These are phyloP conservation scores for Fusarium verticillioides DNA, from an alignment of 2,329 filamentous ascomycete species.

Conservation along the genomic window DNA sequence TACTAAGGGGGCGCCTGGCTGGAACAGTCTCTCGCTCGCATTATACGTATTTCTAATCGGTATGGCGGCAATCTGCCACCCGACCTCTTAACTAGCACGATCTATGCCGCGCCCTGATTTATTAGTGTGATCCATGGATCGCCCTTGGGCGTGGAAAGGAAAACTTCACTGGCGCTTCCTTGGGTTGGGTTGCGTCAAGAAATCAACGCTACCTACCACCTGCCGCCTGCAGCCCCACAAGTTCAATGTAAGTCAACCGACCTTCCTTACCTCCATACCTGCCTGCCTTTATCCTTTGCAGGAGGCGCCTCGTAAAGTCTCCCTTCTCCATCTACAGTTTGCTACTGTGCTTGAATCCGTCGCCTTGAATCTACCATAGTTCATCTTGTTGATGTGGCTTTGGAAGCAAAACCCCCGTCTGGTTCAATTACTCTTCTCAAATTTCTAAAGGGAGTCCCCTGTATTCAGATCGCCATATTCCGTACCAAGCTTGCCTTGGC, in stretches of 20 bases:
- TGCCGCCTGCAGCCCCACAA: slow-evolving; percentile 23
- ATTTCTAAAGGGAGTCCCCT: not conserved
- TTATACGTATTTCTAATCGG: not conserved
- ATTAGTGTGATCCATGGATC: not conserved
- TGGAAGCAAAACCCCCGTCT: not conserved
- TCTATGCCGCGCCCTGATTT: slow-evolving; percentile 4
- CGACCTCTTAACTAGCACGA: slow-evolving; percentile 23
- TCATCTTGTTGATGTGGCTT: not conserved
- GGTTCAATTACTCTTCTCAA: not conserved
- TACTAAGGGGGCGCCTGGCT: not conserved
- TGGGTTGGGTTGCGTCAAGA: not conserved
- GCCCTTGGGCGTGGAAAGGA: not conserved
- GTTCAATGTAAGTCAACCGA: slow-evolving; percentile 3
- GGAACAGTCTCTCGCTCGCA: not conserved
- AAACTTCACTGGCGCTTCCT: not conserved
- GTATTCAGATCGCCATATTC: not conserved
- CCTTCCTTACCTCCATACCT: not conserved
- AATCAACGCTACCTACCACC: not conserved
- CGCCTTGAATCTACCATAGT: not conserved
- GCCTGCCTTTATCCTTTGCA: not conserved
- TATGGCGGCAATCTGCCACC: slow-evolving; percentile 21
- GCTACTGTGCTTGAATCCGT: not conserved
- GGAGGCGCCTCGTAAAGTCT: slow-evolving; percentile 21
- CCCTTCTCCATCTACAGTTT: slow-evolving; percentile 24
- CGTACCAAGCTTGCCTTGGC: not conserved